Evolutionary conservation across 257 asterid genomes (phyloP).

Genomic region (Ligustrum vulgare): DNA sequence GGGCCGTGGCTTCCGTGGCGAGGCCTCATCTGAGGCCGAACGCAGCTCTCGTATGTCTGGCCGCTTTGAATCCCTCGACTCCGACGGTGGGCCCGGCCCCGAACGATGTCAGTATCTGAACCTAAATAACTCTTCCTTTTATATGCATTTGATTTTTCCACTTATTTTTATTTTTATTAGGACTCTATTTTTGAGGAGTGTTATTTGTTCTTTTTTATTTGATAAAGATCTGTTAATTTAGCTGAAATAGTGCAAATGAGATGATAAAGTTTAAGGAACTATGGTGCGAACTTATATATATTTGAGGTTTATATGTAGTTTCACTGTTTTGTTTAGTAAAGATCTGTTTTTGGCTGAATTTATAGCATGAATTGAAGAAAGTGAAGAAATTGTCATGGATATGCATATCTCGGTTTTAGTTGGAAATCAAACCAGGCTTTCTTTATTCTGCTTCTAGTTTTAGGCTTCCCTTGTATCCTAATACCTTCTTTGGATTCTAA

Average conservation of each 20-base stretch:
- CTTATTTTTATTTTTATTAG: background rate
- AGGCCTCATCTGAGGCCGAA: slow-evolving; percentile 75
- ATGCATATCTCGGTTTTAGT: background rate
- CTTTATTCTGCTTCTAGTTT: background rate
- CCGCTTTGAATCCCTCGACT: slow-evolving; percentile 75
- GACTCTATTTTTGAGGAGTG: background rate
- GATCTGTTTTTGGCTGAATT: background rate
- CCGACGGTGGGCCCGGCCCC: slow-evolving; percentile 94
- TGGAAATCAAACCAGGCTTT: background rate
- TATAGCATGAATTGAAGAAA: background rate
- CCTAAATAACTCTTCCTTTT: slow-evolving; percentile 15
- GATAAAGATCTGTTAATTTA: background rate
- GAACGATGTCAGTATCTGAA: slow-evolving; percentile 71
- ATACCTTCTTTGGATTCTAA: background rate
- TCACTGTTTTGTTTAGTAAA: background rate
- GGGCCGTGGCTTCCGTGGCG: slow-evolving; percentile 95
- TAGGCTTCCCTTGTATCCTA: background rate
- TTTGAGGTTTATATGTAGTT: background rate
- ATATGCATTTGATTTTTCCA: background rate
- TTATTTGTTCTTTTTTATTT: background rate
- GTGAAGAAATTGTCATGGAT: background rate
- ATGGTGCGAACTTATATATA: background rate
- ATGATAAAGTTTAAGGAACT: background rate
- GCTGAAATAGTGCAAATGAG: background rate
- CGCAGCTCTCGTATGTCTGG: slow-evolving; percentile 88